These are phyloP conservation scores for Scutellaria baicalensis DNA, from an alignment of 257 asterid genomes.

Conservation along the genomic window DNA sequence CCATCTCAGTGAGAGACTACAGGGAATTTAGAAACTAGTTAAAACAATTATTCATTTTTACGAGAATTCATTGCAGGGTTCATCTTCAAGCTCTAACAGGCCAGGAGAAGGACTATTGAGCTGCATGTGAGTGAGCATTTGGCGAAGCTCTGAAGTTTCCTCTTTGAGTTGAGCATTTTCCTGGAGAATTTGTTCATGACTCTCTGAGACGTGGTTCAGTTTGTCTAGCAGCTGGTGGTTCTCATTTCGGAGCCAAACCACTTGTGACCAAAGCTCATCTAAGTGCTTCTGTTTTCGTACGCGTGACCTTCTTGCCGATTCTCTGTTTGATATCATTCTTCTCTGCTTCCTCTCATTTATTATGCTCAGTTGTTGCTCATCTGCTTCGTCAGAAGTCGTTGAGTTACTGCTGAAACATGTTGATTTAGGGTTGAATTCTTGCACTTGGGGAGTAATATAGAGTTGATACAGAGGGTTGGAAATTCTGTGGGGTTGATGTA, in stretches of 20 bases:
- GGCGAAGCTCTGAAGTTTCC: conserved; percentile 60
- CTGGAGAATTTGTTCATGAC: conserved; percentile 37
- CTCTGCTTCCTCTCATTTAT: conserved; percentile 77
- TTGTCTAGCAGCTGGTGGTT: conserved; percentile 60
- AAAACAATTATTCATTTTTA: conserved; percentile 7
- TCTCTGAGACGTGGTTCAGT: conserved; percentile 49
- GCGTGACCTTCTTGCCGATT: conserved; percentile 81
- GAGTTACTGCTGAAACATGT: conserved; percentile 64
- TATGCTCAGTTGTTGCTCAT: conserved; percentile 51
- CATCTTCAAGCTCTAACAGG: conserved; percentile 37
- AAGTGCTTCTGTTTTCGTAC: conserved; percentile 85
- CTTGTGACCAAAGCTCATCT: conserved; percentile 89
- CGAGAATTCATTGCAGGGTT: conserved; percentile 27
- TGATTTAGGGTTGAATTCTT: conserved; percentile 38
- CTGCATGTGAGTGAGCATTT: conserved; percentile 51
- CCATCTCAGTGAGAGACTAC: conserved; percentile 10
- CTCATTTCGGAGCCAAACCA: conserved; percentile 67
- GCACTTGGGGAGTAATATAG: conserved; percentile 34
- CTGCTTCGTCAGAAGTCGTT: conserved; percentile 79
- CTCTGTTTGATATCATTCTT: conserved; percentile 87
- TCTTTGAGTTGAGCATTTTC: conserved; percentile 70
- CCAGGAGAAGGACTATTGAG: conserved; percentile 41
- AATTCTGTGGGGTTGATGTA: conserved; percentile 26
- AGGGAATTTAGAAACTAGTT: conserved; percentile 3
- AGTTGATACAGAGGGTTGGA: conserved; percentile 40